A percentile compares a stretch with the other conserved stretches of the same genome.
Evolutionary conservation across 306 rosid species (phyloP).

Genomic region (Trifolium pratense): DNA sequence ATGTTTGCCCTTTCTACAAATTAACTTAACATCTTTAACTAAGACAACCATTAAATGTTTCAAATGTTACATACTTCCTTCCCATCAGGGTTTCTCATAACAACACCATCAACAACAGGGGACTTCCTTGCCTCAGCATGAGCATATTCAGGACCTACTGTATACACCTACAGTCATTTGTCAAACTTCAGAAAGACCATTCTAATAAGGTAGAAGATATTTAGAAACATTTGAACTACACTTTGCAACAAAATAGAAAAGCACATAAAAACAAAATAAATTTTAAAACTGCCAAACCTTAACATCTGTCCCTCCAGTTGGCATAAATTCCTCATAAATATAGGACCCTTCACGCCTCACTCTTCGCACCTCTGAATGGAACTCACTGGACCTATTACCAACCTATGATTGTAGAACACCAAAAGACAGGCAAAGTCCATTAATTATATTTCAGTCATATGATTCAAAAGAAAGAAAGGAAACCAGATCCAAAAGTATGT

Average conservation of each 20-base stretch:
- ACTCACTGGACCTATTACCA: conserved; percentile 98
- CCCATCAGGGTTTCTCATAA: conserved; percentile 98
- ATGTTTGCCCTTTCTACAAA: not conserved
- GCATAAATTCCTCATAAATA: conserved; percentile 95
- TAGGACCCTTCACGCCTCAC: conserved; percentile 98
- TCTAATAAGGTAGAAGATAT: conserved; percentile 27
- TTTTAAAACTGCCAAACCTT: conserved; percentile 64
- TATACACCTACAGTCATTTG: conserved; percentile 75
- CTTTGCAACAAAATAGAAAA: conserved; percentile 8
- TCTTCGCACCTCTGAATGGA: conserved; percentile 92
- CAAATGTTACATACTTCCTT: conserved; percentile 76
- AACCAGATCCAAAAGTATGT: conserved; percentile 25
- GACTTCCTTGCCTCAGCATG: conserved; percentile 99
- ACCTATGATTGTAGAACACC: conserved; percentile 61
- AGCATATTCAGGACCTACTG: conserved; percentile 98
- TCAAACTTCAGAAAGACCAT: conserved; percentile 42
- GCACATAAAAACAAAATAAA: conserved; percentile 33
- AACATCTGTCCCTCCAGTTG: conserved; percentile 99
- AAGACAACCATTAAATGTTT: not conserved
- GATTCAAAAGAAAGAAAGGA: conserved; percentile 22
- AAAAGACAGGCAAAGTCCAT: conserved; percentile 34
- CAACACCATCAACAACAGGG: conserved; percentile 99
- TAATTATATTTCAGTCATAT: conserved; percentile 33
- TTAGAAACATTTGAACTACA: conserved; percentile 13
- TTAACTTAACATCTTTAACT: not conserved